Evolutionary conservation across 306 rosid genomes (phyloP), one percentile per base, ranked within the genome.

Genomic region (Arachis stenosperma): DNA sequence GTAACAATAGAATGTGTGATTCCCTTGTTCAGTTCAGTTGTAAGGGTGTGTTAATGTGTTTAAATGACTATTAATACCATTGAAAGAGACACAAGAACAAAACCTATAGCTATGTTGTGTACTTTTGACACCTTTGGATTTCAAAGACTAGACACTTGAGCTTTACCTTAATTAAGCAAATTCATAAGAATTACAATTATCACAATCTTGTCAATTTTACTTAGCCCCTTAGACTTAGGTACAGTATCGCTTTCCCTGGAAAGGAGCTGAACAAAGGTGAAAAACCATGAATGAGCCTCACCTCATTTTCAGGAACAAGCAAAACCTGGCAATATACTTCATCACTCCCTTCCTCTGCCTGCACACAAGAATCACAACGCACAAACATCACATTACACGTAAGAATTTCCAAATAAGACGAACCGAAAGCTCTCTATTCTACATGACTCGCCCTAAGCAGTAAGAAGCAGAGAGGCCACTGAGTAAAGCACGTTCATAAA

Each of bases 331-430:
- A 94, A 61, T 75, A 88, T 8, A 92, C 97, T 83, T 92, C 98
- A 42, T 92, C 98, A 5, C 84, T 87, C 39, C 97, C 91, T 73
- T 82, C 89, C 88, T 90, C 98, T 1, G 95, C 95, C 98, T 92
- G 87, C 78, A 73, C 57, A 77, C 36, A 51, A 56, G 39, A 53
- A 29, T 7, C 41, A 58, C 67, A 37, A 58, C 27, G 7, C 41
- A 63, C 56, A 40, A 42, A 42, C 7, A 42, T 7, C n/a, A 65
- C 43, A 40, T 69, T 68, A 11, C 12, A 48, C 8, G 53, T 46
- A 48, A 61, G 50, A 55, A 9, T 43, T 55, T 55, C 63, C 56
- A 27, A 17, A 42, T 2, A 51, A 78, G 62, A 42, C 30, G 41
- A 55, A 52, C 39, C 42, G 10, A 71, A 42, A 59, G 5, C 9